A percentile compares a stretch with the other conserved stretches of the same genome.
Conservation (phyloP, 78 protist genomes). For the Pigoraptor vietnamica region DNA sequence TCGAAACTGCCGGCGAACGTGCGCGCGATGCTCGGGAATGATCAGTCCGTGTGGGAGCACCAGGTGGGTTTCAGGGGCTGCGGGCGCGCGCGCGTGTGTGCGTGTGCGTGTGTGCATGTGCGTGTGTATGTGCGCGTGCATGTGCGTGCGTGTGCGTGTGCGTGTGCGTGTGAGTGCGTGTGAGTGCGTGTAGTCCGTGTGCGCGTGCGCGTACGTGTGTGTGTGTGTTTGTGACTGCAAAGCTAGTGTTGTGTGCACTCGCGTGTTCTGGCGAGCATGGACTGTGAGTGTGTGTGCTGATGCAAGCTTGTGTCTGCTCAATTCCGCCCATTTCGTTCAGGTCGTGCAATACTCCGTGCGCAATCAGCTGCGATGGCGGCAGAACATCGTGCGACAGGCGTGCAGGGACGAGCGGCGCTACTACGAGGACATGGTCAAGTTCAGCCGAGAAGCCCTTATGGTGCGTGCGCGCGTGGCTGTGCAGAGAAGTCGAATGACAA, state of each 20-base stretch:
- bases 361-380: conserved; percentile 30
- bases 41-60: neutral
- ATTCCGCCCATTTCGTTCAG: no score
- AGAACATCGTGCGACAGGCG: neutral
- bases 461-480: conserved; percentile 1
- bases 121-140: neutral
- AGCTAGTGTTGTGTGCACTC: no score
- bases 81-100: neutral
- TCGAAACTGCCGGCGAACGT: neutral
- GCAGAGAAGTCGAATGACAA: no score
- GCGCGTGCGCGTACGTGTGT: no score
- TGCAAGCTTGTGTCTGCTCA: no score
- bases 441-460: conserved; percentile 17
- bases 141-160: neutral
- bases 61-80: neutral
- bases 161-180: neutral
- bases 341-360: neutral
- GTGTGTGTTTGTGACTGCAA: no score
- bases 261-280: no score
- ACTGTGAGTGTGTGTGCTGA: no score
- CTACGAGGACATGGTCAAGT: conserved; percentile 8
- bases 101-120: neutral
- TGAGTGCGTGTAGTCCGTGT: no score
- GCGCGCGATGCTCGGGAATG: neutral
- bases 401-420: conserved; percentile 14